Conservation (phyloP, 2,329 filamentous ascomycete genomes). For the Ambrosiella beaveri region DNA sequence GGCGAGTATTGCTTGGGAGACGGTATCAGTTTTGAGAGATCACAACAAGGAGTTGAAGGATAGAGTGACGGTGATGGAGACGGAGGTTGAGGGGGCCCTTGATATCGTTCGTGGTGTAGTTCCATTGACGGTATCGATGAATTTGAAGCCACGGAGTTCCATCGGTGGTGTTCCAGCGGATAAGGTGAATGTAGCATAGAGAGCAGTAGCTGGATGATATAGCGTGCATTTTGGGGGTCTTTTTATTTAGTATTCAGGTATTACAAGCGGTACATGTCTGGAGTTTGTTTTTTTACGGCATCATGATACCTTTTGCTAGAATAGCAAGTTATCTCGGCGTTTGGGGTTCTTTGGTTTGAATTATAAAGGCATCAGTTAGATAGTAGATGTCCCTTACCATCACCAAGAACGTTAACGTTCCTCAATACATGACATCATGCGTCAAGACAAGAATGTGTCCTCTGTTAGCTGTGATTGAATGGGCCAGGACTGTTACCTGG, state of each 20-base stretch:
- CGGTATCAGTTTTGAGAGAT: slow-evolving; percentile 40
- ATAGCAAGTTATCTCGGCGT: too few relatives aligned
- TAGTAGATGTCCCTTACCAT: too few relatives aligned
- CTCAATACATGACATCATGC: not conserved
- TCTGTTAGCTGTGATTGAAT: not conserved
- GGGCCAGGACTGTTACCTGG: not conserved
- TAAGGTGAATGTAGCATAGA: not conserved
- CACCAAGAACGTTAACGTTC: too few relatives aligned
- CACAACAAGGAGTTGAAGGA: slow-evolving; percentile 47
- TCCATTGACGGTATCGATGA: slow-evolving; percentile 9
- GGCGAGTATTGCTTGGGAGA: slow-evolving; percentile 45
- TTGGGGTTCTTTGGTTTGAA: too few relatives aligned
- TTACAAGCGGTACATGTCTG: too few relatives aligned
- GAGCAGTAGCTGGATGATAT: too few relatives aligned
- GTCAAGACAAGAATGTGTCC: not conserved
- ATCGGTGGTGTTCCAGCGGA: not conserved
- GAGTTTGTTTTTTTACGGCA: too few relatives aligned
- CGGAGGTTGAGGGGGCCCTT: slow-evolving; percentile 41
- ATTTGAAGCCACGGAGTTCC: not conserved
- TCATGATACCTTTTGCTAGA: too few relatives aligned
- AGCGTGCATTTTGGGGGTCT: too few relatives aligned
- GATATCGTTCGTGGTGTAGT: slow-evolving; percentile 40
- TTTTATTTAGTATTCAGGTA: too few relatives aligned
- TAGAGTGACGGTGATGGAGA: slow-evolving; percentile 40
- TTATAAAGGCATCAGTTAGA: too few relatives aligned